These are phyloP conservation scores for Monosporascus sp. DNA, from an alignment of 2,329 filamentous ascomycete species.

Conservation along the genomic window DNA sequence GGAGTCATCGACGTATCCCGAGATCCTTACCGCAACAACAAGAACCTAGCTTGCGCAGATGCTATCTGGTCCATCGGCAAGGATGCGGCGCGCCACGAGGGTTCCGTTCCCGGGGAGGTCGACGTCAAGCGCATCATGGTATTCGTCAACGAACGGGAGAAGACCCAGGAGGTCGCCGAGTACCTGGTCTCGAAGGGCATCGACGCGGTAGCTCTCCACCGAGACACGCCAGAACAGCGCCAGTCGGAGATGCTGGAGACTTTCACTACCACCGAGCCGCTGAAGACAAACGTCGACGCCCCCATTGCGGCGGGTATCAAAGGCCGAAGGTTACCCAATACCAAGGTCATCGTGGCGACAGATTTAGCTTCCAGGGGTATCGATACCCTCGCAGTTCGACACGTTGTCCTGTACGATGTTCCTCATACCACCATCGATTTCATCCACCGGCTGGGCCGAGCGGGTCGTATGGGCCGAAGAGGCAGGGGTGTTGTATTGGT, in stretches of 20 bases:
- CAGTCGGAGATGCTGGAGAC: constrained; percentile 70
- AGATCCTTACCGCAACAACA: constrained; percentile 91
- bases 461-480: constrained; percentile 86
- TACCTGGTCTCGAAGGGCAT: constrained; percentile 84
- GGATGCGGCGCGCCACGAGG: constrained; percentile 58
- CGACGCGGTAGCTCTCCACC: constrained; percentile 76
- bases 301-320: constrained; percentile 26
- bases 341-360: constrained; percentile 89
- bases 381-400: constrained; percentile 84
- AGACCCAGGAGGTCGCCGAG: constrained; percentile 71
- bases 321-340: constrained; percentile 60
- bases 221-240: constrained; percentile 75
- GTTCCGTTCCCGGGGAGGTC: constrained; percentile 47
- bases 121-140: constrained; percentile 84
- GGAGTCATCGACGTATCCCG: constrained; percentile 88
- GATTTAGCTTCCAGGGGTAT: constrained; percentile 91
- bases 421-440: constrained; percentile 97
- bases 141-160: constrained; percentile 94
- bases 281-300: constrained; percentile 25
- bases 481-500: constrained; percentile 88
- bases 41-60: constrained; percentile 88
- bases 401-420: constrained; percentile 95
- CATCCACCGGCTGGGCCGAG: constrained; percentile 88
- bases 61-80: constrained; percentile 91
- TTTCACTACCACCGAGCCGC: constrained; percentile 57